phyloP scores from a whole-genome alignment of 805 yeast species.

The Wickerhamiella parazyma region DNA sequence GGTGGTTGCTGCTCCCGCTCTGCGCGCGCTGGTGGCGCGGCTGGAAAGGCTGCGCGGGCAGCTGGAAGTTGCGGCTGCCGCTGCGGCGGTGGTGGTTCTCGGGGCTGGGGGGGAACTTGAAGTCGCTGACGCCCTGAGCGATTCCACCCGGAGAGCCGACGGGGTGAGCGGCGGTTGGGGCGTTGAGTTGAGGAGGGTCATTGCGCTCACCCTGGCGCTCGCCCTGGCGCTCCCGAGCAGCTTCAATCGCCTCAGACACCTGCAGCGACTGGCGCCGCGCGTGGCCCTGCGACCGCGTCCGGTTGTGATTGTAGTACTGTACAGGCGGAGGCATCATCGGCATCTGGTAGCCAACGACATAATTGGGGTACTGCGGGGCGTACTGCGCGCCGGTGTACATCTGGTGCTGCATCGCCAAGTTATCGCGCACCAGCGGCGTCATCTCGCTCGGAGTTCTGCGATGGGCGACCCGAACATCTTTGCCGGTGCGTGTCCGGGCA shows the following conservation, averaged over 20 bases:
- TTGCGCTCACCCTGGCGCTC: conserved; percentile 29
- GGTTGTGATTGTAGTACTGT: conserved; percentile 3
- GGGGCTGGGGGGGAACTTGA: conserved; percentile 21
- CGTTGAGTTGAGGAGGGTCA: not conserved
- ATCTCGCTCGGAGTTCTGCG: conserved; percentile 92
- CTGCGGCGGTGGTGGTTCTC: conserved; percentile 36
- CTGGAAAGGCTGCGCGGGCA: conserved; percentile 18
- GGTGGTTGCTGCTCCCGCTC: conserved; percentile 28
- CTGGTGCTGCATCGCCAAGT: conserved; percentile 67
- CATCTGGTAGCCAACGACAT: conserved; percentile 4
- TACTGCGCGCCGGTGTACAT: conserved; percentile 61
- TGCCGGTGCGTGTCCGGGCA: conserved; percentile 21
- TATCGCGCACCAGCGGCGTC: conserved; percentile 83
- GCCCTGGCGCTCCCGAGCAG: conserved; percentile 85
- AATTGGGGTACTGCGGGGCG: conserved; percentile 34
- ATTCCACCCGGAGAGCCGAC: conserved; percentile 1
- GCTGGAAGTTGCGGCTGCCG: conserved; percentile 18
- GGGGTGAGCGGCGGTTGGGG: conserved; percentile 2
- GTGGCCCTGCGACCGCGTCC: conserved; percentile 40
- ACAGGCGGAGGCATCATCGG: conserved; percentile 7
- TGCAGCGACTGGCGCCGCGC: conserved; percentile 85
- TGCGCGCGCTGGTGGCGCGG: conserved; percentile 13
- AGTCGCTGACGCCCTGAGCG: conserved; percentile 3
- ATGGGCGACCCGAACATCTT: conserved; percentile 84
- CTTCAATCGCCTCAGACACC: conserved; percentile 80